Conservation (phyloP, 2,329 filamentous ascomycete genomes). For the Phoma sp. region DNA sequence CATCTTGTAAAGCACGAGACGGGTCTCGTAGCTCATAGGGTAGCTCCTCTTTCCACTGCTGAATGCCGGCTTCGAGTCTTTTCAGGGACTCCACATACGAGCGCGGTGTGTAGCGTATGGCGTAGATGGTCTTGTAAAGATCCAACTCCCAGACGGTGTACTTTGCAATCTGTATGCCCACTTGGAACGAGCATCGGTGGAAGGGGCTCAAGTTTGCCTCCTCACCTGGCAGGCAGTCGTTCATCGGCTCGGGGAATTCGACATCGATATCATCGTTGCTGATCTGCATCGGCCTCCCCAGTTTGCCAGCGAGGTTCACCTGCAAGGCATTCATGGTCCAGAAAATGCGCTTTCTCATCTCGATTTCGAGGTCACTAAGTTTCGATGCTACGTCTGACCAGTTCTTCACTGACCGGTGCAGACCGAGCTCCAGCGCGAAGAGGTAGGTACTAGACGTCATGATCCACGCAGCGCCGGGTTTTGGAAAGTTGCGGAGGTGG, state of each 20-base stretch:
- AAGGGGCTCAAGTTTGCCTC: slow-evolving; percentile 49
- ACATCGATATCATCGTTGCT: slow-evolving; percentile 78
- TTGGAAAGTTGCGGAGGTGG: slow-evolving; percentile 78
- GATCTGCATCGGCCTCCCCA: slow-evolving; percentile 79
- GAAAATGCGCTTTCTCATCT: slow-evolving; percentile 79
- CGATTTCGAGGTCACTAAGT: slow-evolving; percentile 67
- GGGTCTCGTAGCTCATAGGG: slow-evolving; percentile 65
- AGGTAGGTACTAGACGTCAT: slow-evolving; percentile 70
- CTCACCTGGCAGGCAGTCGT: slow-evolving; percentile 73
- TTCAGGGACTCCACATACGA: slow-evolving; percentile 69
- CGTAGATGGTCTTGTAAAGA: slow-evolving; percentile 78
- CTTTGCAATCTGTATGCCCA: slow-evolving; percentile 70
- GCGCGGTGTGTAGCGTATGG: slow-evolving; percentile 67
- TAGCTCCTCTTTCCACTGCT: slow-evolving; percentile 67
- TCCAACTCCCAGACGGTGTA: slow-evolving; percentile 72
- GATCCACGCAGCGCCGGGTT: slow-evolving; percentile 76
- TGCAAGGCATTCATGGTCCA: slow-evolving; percentile 73
- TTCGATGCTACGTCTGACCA: slow-evolving; percentile 55
- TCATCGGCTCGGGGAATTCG: slow-evolving; percentile 73
- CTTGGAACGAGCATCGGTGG: slow-evolving; percentile 69
- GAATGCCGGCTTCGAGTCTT: slow-evolving; percentile 69
- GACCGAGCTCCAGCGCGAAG: slow-evolving; percentile 74
- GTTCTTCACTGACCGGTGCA: slow-evolving; percentile 73
- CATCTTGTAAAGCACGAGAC: slow-evolving; percentile 52
- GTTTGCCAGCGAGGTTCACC: slow-evolving; percentile 73